Base-by-base conservation (phyloP, 148 eudicot species). In the Talinum fruticosum region DNA sequence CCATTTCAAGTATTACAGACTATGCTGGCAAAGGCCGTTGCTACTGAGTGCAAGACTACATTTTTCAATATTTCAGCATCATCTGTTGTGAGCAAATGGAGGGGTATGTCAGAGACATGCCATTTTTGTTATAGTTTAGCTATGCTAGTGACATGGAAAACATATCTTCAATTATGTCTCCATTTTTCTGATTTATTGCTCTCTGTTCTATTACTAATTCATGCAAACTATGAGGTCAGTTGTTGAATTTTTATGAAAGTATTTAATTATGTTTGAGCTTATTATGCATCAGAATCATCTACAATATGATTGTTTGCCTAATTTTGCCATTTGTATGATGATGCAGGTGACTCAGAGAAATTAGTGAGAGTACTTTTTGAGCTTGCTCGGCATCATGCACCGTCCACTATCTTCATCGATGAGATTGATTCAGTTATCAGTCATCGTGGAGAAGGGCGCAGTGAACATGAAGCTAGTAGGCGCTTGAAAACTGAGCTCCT, bases 1-100 rank as follows among this genome's bases (percentile, higher is more conserved):
- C 36, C 51, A 35, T 10, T 41, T 53, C 29, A 13, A 66, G 76
- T 68, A 74, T 82, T 78, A 84, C 91, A 95, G 99, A 96, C 99
- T 33, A 96, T 96, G 99, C 93, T 96, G 84, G 99, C 99, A 24
- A 96, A 96, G 87, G 99, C 97, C 81, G 99, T 96, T 86, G 99
- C 99, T 75, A 96, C 99, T 34, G 97, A 96, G 86, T 96, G 99
- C 90, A 91, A 96, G 3, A 96, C 99, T 72, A 96, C 99, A 70
- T 96, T 96, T 84, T 96, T 96, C 84, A 96, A 96, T 81, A 96
- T 96, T 78, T 96, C 99, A 36, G 99, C 99, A 77, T 93, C 99
- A 79, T 96, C 99, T 83, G 84, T 96, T 78, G 99, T 96, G 82
- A 96, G 99, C 88, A 96, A 96, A 87, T 96, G 99, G 99, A 92